These are phyloP conservation scores for Talaromyces wortmannii DNA, from an alignment of 495 filamentous ascomycete species.

Conservation along the genomic window DNA sequence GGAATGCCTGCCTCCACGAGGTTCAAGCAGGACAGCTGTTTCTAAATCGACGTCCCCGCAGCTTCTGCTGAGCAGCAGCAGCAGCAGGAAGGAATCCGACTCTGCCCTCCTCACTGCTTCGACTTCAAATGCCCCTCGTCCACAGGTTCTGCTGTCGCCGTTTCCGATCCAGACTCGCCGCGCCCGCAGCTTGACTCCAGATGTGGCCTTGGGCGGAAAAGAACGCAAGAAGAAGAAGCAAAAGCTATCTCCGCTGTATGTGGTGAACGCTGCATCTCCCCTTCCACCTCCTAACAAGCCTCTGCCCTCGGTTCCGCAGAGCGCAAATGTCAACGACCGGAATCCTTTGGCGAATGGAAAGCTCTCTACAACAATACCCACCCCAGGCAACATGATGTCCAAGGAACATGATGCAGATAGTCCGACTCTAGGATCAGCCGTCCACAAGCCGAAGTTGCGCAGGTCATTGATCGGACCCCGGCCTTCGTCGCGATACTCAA, in stretches of 20 bases:
- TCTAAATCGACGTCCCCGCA: neutral
- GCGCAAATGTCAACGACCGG: neutral
- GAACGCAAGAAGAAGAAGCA: neutral
- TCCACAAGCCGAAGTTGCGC: neutral
- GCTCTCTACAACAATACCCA: neutral
- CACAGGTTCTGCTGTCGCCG: conserved; percentile 1
- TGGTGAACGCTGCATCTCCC: conserved; percentile 4
- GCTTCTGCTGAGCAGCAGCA: neutral
- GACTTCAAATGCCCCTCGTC: neutral
- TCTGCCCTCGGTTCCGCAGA: conserved; percentile 2
- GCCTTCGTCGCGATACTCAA: neutral
- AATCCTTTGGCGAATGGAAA: neutral
- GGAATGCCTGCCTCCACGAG: neutral
- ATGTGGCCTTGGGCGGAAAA: neutral
- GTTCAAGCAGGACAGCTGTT: neutral
- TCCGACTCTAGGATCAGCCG: neutral
- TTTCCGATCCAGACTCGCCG: conserved; percentile 2
- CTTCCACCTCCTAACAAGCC: conserved; percentile 3
- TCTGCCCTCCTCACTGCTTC: neutral
- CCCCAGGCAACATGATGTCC: neutral
- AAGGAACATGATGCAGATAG: conserved; percentile 1
- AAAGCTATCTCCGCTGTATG: neutral
- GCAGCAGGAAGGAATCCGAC: neutral
- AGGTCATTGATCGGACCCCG: conserved; percentile 4
- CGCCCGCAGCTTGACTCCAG: conserved; percentile 2